These are phyloP conservation scores for Penicillium vulpinum DNA, from an alignment of 2,329 filamentous ascomycete species.

Conservation along the genomic window DNA sequence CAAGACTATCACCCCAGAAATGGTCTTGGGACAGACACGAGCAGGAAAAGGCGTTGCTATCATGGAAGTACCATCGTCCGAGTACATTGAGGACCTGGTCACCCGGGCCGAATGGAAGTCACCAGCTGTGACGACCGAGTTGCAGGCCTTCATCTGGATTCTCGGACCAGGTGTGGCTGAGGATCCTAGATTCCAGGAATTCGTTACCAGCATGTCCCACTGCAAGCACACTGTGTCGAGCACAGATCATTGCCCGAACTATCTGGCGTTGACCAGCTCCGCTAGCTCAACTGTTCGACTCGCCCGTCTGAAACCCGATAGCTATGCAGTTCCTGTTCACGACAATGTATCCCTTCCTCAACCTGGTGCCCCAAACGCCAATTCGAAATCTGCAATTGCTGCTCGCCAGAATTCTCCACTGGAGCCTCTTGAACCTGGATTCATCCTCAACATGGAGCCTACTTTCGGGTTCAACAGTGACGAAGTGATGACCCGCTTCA, in stretches of 20 bases:
- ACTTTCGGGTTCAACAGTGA: constrained; percentile 40
- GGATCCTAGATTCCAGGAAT: constrained; percentile 64
- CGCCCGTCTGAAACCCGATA: constrained; percentile 68
- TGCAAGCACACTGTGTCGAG: constrained; percentile 78
- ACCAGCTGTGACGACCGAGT: constrained; percentile 62
- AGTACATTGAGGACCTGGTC: constrained; percentile 70
- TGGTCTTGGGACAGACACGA: constrained; percentile 72
- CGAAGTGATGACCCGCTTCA: constrained; percentile 32
- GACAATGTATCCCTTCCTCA: constrained; percentile 56
- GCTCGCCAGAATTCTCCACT: constrained; percentile 25
- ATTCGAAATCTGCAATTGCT: constrained; percentile 15
- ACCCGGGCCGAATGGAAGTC: constrained; percentile 71
- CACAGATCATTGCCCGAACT: constrained; percentile 71
- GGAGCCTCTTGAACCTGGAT: constrained; percentile 42
- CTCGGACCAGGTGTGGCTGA: constrained; percentile 67
- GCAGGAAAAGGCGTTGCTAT: constrained; percentile 74
- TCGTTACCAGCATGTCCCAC: constrained; percentile 63
- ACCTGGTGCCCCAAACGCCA: constrained; percentile 22
- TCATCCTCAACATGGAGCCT: constrained; percentile 50
- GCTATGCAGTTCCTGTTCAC: constrained; percentile 70
- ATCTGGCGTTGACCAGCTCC: constrained; percentile 67
- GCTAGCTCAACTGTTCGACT: constrained; percentile 68
- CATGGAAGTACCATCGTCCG: constrained; percentile 70
- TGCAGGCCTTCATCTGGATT: constrained; percentile 77
- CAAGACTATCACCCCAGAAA: constrained; percentile 73